phyloP scores from a whole-genome alignment of 2,329 filamentous ascomycete genomes.

The Hypoxylon sp. region DNA sequence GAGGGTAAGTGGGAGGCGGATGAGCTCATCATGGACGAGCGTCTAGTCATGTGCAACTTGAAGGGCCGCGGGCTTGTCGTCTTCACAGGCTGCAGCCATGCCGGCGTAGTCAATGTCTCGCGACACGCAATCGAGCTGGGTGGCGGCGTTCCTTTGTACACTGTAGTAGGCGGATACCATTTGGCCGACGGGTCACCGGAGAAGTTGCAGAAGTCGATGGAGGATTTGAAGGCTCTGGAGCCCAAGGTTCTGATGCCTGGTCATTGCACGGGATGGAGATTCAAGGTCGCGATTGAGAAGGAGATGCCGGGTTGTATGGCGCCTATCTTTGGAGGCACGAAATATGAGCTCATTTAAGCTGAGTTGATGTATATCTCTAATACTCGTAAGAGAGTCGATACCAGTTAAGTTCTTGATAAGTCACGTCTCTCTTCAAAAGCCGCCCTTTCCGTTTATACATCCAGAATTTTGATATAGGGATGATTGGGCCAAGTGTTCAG shows the following conservation, averaged over 20 bases:
- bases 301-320: constrained; percentile 65
- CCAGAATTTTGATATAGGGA: background rate
- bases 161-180: constrained; percentile 68
- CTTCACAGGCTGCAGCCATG: constrained; percentile 70
- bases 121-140: constrained; percentile 61
- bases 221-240: constrained; percentile 63
- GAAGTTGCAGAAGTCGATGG: constrained; percentile 61
- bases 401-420: background rate
- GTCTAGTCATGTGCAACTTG: constrained; percentile 67
- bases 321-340: constrained; percentile 66
- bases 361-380: background rate
- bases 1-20: constrained; percentile 63
- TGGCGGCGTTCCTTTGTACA: constrained; percentile 60
- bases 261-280: constrained; percentile 70
- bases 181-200: constrained; percentile 62
- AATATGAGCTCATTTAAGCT: constrained; percentile 46
- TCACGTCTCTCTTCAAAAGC: background rate
- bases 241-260: constrained; percentile 67
- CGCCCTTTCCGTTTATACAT: background rate
- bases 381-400: background rate
- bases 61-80: constrained; percentile 68
- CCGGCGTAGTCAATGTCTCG: constrained; percentile 67
- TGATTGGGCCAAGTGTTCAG: too few relatives aligned
- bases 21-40: constrained; percentile 66
- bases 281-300: constrained; percentile 67